These are phyloP conservation scores for Coemansia sp. DNA, from an alignment of 371 early-diverging fungal species.

Conservation along the genomic window DNA sequence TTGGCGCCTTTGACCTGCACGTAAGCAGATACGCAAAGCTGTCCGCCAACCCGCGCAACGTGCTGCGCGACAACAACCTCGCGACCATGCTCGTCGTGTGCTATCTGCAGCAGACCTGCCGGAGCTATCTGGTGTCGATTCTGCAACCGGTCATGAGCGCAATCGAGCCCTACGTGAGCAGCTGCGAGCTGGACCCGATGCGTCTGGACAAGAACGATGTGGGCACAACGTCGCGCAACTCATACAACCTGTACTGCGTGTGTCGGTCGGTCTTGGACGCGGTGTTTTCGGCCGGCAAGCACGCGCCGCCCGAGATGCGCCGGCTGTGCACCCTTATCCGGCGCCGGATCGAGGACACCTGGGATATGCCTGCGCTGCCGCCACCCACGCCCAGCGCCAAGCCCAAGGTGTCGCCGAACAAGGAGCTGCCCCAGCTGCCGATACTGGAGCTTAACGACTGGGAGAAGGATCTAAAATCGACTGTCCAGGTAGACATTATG, in stretches of 20 bases:
- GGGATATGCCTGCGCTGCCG: conserved; percentile 20
- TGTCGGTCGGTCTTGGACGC: conserved; percentile 44
- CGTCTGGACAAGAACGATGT: conserved; percentile 23
- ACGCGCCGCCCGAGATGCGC: conserved; percentile 43
- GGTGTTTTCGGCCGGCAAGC: conserved; percentile 40
- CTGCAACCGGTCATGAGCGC: conserved; percentile 45
- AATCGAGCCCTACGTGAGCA: conserved; percentile 35
- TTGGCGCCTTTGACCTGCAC: conserved; percentile 36
- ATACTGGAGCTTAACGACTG: conserved; percentile 39
- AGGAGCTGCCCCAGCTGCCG: conserved; percentile 26
- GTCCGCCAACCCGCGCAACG: conserved; percentile 42
- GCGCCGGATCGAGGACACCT: conserved; percentile 30
- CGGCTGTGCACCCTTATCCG: conserved; percentile 44
- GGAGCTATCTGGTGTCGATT: conserved; percentile 41
- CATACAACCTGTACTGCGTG: conserved; percentile 42
- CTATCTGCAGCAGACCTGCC: conserved; percentile 45
- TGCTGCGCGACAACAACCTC: conserved; percentile 50
- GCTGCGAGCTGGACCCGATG: conserved; percentile 47
- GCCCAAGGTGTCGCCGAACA: conserved; percentile 1
- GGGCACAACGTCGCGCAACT: conserved; percentile 26
- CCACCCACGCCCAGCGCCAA: conserved; percentile 11
- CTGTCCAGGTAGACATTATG: conserved; percentile 44
- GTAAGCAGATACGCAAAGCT: conserved; percentile 20
- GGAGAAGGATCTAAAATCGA: conserved; percentile 38
- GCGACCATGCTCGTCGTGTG: conserved; percentile 46